Percentiles rank a stretch among this genome's conserved stretches.
These are phyloP conservation scores for Ganoderma multipileum DNA, from an alignment of 1,284 basidiomycete genomes.

Conservation along the genomic window DNA sequence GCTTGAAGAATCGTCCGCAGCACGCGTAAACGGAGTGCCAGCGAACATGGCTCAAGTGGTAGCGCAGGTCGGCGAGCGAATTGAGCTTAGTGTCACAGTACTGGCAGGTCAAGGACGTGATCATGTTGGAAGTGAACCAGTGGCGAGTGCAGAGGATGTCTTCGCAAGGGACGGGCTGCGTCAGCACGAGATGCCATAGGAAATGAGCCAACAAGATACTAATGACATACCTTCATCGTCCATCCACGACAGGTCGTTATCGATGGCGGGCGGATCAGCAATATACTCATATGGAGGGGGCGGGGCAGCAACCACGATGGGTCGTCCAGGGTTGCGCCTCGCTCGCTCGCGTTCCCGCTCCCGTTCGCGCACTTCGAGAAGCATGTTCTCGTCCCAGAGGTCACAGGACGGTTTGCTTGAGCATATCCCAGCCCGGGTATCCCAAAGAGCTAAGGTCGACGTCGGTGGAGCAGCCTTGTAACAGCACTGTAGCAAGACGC, in stretches of 20 bases:
- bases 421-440: constrained; percentile 35
- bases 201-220: neutral
- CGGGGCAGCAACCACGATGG: constrained; percentile 7
- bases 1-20: constrained; percentile 49
- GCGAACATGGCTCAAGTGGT: constrained; percentile 43
- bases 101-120: constrained; percentile 43
- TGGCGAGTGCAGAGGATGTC: constrained; percentile 42
- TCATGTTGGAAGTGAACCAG: constrained; percentile 46
- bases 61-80: constrained; percentile 45
- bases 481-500: constrained; percentile 20
- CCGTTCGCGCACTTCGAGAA: constrained; percentile 45
- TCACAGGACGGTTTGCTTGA: constrained; percentile 45
- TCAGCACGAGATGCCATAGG: neutral
- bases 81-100: constrained; percentile 45
- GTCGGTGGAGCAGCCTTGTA: neutral
- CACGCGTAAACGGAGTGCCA: constrained; percentile 47
- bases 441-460: constrained; percentile 38
- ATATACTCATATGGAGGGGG: constrained; percentile 18
- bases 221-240: constrained; percentile 40
- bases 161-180: constrained; percentile 18
- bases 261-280: neutral
- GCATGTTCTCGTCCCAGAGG: constrained; percentile 49
- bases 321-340: neutral
- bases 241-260: constrained; percentile 41
- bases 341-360: constrained; percentile 29